Percentiles rank a stretch among this genome's conserved stretches.
Conservation (phyloP, 345 rosid genomes). For the Anacardium occidentale region DNA sequence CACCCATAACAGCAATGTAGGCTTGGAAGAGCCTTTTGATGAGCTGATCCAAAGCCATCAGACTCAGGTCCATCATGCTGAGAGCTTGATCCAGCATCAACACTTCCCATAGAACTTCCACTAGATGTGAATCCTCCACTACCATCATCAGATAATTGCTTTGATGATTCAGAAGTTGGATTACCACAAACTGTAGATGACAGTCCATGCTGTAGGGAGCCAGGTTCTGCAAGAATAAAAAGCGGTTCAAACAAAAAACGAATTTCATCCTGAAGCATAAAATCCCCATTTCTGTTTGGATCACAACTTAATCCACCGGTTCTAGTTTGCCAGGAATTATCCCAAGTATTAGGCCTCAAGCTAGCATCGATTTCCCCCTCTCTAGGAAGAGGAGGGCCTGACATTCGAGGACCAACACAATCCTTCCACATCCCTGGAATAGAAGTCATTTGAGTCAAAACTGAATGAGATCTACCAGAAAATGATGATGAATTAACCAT, state of each 20-base stretch:
- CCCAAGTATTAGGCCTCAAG: constrained; percentile 78
- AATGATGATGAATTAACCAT: constrained; percentile 52
- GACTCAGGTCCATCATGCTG: constrained; percentile 68
- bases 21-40: constrained; percentile 69
- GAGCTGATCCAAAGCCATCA: constrained; percentile 47
- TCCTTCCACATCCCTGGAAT: constrained; percentile 89
- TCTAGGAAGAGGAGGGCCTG: constrained; percentile 73
- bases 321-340: constrained; percentile 87
- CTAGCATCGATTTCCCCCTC: constrained; percentile 90
- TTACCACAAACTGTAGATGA: constrained; percentile 51
- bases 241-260: constrained; percentile 94
- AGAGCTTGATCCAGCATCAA: constrained; percentile 61
- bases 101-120: constrained; percentile 53
- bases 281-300: constrained; percentile 74
- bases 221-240: constrained; percentile 94
- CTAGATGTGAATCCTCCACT: constrained; percentile 58
- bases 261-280: constrained; percentile 54
- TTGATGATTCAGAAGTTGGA: constrained; percentile 59
- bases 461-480: constrained; percentile 67
- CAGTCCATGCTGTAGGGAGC: constrained; percentile 82
- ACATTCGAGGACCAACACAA: constrained; percentile 73
- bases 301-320: constrained; percentile 78
- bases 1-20: constrained; percentile 99
- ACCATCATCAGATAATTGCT: constrained; percentile 58
- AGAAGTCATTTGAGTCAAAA: constrained; percentile 56